Conservation (phyloP, 768 basidiomycete genomes). For the Agaricus sinodeliciosus region DNA sequence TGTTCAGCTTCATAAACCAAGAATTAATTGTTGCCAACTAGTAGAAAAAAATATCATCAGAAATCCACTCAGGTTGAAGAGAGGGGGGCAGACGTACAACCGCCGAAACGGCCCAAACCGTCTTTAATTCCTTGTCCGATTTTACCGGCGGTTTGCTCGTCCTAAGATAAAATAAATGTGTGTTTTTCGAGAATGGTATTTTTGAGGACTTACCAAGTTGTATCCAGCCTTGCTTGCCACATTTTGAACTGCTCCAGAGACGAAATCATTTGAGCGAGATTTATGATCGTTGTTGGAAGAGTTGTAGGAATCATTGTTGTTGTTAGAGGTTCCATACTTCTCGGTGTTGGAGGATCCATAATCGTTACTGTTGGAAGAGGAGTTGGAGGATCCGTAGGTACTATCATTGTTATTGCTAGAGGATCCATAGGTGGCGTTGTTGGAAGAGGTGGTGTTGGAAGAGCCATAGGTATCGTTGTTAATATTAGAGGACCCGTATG, state of each 20-base stretch:
- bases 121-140: constrained; percentile 31
- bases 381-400: too few species aligned
- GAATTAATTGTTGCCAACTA: constrained; percentile 7
- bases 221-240: constrained; percentile 11
- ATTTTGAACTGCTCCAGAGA: constrained; percentile 6
- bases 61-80: neutral
- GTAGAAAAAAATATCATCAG: neutral
- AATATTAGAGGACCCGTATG: constrained; percentile 12
- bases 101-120: constrained; percentile 29
- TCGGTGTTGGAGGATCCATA: too few species aligned
- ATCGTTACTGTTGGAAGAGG: constrained; percentile 8
- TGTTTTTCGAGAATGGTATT: neutral
- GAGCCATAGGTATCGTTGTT: constrained; percentile 9
- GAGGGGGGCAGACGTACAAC: constrained; percentile 15
- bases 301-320: too few species aligned
- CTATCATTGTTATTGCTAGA: too few species aligned
- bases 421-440: too few species aligned
- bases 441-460: constrained; percentile 4
- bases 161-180: constrained; percentile 17
- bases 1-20: too few species aligned
- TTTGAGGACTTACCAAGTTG: neutral
- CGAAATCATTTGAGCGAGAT: constrained; percentile 12
- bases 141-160: constrained; percentile 28
- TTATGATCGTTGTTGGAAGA: constrained; percentile 10
- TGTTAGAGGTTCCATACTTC: too few species aligned